Conservation (phyloP, 805 yeast species). For the Danielia oregonensis region DNA sequence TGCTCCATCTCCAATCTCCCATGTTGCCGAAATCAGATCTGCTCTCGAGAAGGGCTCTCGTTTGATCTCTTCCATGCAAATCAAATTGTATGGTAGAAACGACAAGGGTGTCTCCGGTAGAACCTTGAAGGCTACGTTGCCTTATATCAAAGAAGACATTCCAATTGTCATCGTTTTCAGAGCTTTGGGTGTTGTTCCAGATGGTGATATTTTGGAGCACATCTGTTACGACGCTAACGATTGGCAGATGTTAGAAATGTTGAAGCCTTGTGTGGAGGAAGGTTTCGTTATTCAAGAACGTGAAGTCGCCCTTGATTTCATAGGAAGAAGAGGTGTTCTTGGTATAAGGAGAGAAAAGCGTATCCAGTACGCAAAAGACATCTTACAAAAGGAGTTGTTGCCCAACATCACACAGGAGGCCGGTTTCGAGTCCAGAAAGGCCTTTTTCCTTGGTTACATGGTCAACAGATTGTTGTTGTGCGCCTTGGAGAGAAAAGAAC, state of each 20-base stretch:
- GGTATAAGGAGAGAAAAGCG: constrained; percentile 98
- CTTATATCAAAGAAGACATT: constrained; percentile 93
- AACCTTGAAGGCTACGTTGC: constrained; percentile 92
- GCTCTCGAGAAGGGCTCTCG: constrained; percentile 98
- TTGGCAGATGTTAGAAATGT: constrained; percentile 99
- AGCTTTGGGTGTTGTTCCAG: constrained; percentile 98
- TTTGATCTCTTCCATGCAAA: constrained; percentile 88
- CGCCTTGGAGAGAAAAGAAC: constrained; percentile 96
- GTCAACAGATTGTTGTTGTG: constrained; percentile 90
- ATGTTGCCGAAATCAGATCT: constrained; percentile 93
- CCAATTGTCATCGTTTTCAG: constrained; percentile 97
- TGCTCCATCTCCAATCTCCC: constrained; percentile 94
- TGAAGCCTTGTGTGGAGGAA: constrained; percentile 98
- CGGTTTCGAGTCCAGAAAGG: constrained; percentile 95
- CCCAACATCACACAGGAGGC: constrained; percentile 98
- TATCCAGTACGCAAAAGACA: constrained; percentile 96
- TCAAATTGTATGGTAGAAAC: constrained; percentile 82
- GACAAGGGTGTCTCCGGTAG: constrained; percentile 65
- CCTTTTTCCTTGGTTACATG: constrained; percentile 96
- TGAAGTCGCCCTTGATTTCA: constrained; percentile 95
- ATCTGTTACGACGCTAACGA: constrained; percentile 96
- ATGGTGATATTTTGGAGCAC: constrained; percentile 97
- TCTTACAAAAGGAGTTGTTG: constrained; percentile 89
- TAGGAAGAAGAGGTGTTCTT: constrained; percentile 96
- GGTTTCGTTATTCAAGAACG: constrained; percentile 97